Evolutionary conservation across 2,329 filamentous ascomycete genomes (phyloP), one percentile per base, ranked within the genome.

Genomic region (Atkinsonella hypoxylon): DNA sequence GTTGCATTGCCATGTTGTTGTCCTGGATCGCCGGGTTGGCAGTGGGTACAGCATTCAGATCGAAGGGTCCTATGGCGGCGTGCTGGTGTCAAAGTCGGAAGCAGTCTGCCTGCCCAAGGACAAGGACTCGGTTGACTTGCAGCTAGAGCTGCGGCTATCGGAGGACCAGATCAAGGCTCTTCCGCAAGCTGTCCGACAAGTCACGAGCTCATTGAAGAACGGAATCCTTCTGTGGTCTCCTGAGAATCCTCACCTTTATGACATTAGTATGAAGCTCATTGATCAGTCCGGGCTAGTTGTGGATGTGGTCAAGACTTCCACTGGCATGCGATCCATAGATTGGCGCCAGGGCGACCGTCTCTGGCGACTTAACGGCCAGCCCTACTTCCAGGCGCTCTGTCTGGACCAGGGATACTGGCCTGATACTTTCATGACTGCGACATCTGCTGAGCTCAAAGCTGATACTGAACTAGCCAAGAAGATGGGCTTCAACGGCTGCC

Each of bases 351-450:
- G 76, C 2, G 76, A 82, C 54, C 72, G 76, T 0, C 75, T 77
- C 0, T 79, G 83, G 68, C 69, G 76, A 7, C 70, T 82, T 20
- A 82, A 83, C 59, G 72, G 70, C 51, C 69, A 67, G 50, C 78
- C 79, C 2, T 74, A 78, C 55, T 83, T 83, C 68, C 79, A 82
- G 59, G 72, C 76, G 12, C 66, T 82, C 1, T 71, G 73, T 46
- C 70, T 83, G 11, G 79, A 82, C 61, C 79, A 82, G 62, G 79
- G 79, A 41, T 82, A 82, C 66, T 82, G 79, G 79, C 77, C 77
- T 1, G 67, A 74, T 3, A 80, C 78, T 0, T 73, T 79, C 54
- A 72, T 82, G 67, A 82, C 79, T 4, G 78, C 79, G 1, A 77
- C 78, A 0, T 69, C 69, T 0, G 62, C 67, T 0, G 63, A 71